Base-by-base conservation (phyloP, 352 stramenopile species). In the Phytophthora podocarpi region DNA sequence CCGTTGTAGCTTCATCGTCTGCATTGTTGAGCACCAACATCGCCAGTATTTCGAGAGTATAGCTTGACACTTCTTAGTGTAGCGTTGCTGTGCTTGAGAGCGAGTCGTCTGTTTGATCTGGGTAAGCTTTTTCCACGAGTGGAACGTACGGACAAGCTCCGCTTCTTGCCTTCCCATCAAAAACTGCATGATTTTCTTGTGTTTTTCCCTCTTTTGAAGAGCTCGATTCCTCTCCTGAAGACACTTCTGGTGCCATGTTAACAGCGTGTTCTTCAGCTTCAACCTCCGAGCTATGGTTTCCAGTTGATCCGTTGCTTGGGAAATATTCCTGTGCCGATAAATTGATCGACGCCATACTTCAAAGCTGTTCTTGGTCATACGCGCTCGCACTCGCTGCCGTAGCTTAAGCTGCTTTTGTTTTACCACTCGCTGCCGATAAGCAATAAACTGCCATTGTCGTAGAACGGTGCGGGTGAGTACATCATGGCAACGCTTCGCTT, bases 111-210 rank as follows among this genome's bases (percentile, higher is more conserved):
- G 37, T 35, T 60, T 68, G 0, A 30, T 10, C 8, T n/a, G 20
- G 6, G 35, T 26, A 11, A 57, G 6, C 11, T 65, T n/a, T 46
- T 69, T 68, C 76, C 72, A 87, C 0, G 50, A 53, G 7, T 36
- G 18, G 35, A 89, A 80, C 21, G 42, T 68, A 20, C 60, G 63
- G 20, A 67, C 30, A 5, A 82, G 27, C 0, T n/a, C 31, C 30
- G 47, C 58, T 49, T 65, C 47, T 30, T 78, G 40, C 34, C 57
- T 80, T 2, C 32, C 52, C 58, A 78, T 60, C 35, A 85, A 43
- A 12, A 83, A 74, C 40, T 64, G 59, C 39, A 78, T 34, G 16
- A 86, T 43, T 23, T 64, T 67, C 32, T 60, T 65, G 28, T 82
- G 67, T 34, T 57, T 74, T 23, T 79, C 59, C 3, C 11, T 46